Base-by-base conservation (phyloP, 257 asterid species). In the Anisodus acutangulus region DNA sequence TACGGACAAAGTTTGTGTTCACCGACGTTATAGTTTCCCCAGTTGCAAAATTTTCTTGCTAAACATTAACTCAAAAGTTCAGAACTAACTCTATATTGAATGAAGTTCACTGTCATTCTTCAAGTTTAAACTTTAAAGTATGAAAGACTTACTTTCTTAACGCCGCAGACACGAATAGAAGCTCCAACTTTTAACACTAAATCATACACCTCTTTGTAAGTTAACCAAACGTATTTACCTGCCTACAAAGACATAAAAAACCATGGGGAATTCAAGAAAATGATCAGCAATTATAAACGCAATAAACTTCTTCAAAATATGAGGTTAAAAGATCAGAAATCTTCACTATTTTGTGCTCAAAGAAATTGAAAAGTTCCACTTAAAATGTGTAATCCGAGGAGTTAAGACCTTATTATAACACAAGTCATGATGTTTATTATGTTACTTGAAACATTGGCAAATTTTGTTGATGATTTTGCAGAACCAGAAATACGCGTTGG, bases 191-290 rank as follows among this genome's bases (percentile, higher is more conserved):
- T 85, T 72, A 90, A 80, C 31, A 94, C 97, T 79, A 89, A 17
- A 78, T 91, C 93, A 84, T 91, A 86, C 4, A 92, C 98, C 84
- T 94, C 83, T 85, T 87, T 87, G 85, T 94, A 94, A 74, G 94
- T 91, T 79, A 92, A 72, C 98, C 98, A 94, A 17, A 85, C 82
- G 83, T 93, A 93, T 85, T 51, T 68, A 72, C 95, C 97, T 15
- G 92, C 97, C 98, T 94, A 89, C 84, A 89, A 85, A 79, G 31
- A 51, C 54, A 26, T 31, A 37, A 57, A 51, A 35, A 57, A 6
- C 45, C 31, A 64, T 9, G 53, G 45, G 37, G 60, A 57, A 8
- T 4, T 16, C 6, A 35, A 45, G 51, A 37, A n/a, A 74, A 37
- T 64, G 60, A 53, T 8, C 58, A 60, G 13, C 12, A 51, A 10